Evolutionary conservation across 2,329 filamentous ascomycete species (phyloP).

Genomic region (Trichoderma sp.): DNA sequence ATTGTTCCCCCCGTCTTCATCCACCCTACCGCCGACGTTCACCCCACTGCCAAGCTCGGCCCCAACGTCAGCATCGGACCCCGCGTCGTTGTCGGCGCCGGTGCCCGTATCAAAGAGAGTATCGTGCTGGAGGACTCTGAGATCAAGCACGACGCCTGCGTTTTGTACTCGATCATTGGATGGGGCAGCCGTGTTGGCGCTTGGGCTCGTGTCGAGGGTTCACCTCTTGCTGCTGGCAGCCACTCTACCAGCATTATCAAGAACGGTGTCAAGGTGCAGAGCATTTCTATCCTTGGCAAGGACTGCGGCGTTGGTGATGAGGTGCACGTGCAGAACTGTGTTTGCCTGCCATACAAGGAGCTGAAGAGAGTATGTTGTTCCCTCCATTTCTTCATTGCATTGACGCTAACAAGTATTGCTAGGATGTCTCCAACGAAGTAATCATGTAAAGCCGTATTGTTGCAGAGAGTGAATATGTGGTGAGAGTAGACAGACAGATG

Average conservation of each 20-base stretch:
- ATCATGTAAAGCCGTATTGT: slow-evolving; percentile 73
- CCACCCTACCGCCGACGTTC: slow-evolving; percentile 86
- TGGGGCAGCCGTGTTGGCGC: slow-evolving; percentile 95
- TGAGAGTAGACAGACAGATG: not conserved
- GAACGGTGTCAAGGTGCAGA: slow-evolving; percentile 98
- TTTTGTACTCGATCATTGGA: slow-evolving; percentile 94
- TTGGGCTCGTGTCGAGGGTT: slow-evolving; percentile 98
- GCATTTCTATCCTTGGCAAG: slow-evolving; percentile 95
- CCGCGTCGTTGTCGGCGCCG: slow-evolving; percentile 81
- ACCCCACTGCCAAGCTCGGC: slow-evolving; percentile 93
- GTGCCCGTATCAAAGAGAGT: slow-evolving; percentile 90
- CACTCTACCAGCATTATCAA: slow-evolving; percentile 95
- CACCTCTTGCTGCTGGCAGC: slow-evolving; percentile 81
- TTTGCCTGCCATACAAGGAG: slow-evolving; percentile 97
- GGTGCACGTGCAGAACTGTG: slow-evolving; percentile 94
- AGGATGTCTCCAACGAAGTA: slow-evolving; percentile 85
- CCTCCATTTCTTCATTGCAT: not conserved
- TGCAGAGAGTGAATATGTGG: not conserved
- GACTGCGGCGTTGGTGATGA: slow-evolving; percentile 94
- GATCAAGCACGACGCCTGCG: slow-evolving; percentile 94
- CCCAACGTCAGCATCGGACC: slow-evolving; percentile 96
- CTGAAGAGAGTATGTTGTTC: slow-evolving; percentile 78
- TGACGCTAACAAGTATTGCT: slow-evolving; percentile 37
- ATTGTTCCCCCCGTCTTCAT: slow-evolving; percentile 94
- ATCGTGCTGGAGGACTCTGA: slow-evolving; percentile 94